Percentiles rank a stretch among this genome's conserved stretches.
Conservation (phyloP, 2,329 filamentous ascomycete genomes). For the Hypoxylon sp. region DNA sequence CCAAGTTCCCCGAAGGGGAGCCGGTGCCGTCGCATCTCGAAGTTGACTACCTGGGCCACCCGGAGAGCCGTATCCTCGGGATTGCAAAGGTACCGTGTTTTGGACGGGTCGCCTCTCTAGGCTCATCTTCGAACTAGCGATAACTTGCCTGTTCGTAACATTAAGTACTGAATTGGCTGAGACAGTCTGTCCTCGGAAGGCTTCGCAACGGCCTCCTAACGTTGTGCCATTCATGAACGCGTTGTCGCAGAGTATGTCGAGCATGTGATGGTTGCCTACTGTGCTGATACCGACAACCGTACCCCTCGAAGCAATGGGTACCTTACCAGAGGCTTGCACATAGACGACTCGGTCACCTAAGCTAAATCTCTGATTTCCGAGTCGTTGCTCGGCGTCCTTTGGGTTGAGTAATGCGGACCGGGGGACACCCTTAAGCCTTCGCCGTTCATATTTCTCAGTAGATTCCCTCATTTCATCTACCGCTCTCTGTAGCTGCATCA, state of each 20-base stretch:
- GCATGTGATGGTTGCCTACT: slow-evolving; percentile 83
- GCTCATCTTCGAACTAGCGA: slow-evolving; percentile 75
- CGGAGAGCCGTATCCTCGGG: slow-evolving; percentile 43
- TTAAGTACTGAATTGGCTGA: slow-evolving; percentile 91
- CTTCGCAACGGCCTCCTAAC: slow-evolving; percentile 88
- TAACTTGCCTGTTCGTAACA: slow-evolving; percentile 83
- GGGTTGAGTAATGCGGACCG: slow-evolving; percentile 91
- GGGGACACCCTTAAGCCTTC: slow-evolving; percentile 84
- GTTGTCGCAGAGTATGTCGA: slow-evolving; percentile 94
- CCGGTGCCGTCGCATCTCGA: slow-evolving; percentile 69
- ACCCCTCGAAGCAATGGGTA: slow-evolving; percentile 91
- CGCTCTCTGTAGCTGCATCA: slow-evolving; percentile 82
- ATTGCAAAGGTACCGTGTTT: slow-evolving; percentile 57
- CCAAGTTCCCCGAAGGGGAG: slow-evolving; percentile 70
- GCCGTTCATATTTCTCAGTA: slow-evolving; percentile 70
- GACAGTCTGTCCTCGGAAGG: slow-evolving; percentile 95
- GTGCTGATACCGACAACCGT: slow-evolving; percentile 96
- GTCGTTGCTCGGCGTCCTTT: slow-evolving; percentile 93
- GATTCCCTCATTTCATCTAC: slow-evolving; percentile 75
- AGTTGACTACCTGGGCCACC: slow-evolving; percentile 74
- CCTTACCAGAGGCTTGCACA: slow-evolving; percentile 91
- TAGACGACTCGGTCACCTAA: slow-evolving; percentile 95
- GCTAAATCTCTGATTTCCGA: slow-evolving; percentile 85
- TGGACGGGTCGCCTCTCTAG: slow-evolving; percentile 67
- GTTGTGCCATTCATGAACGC: slow-evolving; percentile 98